phyloP scores from a whole-genome alignment of 164 flowering plant genomes.

The Liquidambar formosana region DNA sequence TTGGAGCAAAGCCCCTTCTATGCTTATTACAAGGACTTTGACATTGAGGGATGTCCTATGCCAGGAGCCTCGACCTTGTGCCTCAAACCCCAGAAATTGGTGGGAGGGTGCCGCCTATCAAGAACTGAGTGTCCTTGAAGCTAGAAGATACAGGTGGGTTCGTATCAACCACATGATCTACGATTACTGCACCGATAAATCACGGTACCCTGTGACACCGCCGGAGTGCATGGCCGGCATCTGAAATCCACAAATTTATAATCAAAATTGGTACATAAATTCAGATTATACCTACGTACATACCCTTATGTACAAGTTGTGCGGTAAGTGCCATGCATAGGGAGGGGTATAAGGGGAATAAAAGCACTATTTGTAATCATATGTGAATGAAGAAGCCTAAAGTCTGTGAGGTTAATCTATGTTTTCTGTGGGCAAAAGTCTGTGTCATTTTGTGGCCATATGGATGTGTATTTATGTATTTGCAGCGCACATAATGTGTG shows the following conservation, averaged over 20 bases:
- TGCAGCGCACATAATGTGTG: background rate
- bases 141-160: constrained; percentile 74
- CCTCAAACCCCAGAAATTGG: constrained; percentile 65
- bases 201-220: constrained; percentile 68
- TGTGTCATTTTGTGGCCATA: background rate
- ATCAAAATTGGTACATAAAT: constrained; percentile 4
- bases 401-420: no score
- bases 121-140: constrained; percentile 45
- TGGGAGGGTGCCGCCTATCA: constrained; percentile 76
- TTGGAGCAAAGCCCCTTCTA: constrained; percentile 94
- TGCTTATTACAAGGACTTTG: constrained; percentile 86
- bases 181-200: constrained; percentile 81
- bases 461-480: constrained; percentile 8
- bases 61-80: constrained; percentile 72
- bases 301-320: background rate
- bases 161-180: constrained; percentile 82
- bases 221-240: constrained; percentile 81
- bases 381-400: no score
- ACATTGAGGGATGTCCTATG: constrained; percentile 81
- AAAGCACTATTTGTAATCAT: background rate
- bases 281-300: background rate
- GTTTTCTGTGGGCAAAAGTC: background rate
- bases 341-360: background rate
- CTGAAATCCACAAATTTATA: no score
- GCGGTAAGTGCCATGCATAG: background rate